Percentiles rank a stretch among this genome's conserved stretches.
Conservation (phyloP, 352 stramenopile genomes). For the Peronospora farinosa region DNA sequence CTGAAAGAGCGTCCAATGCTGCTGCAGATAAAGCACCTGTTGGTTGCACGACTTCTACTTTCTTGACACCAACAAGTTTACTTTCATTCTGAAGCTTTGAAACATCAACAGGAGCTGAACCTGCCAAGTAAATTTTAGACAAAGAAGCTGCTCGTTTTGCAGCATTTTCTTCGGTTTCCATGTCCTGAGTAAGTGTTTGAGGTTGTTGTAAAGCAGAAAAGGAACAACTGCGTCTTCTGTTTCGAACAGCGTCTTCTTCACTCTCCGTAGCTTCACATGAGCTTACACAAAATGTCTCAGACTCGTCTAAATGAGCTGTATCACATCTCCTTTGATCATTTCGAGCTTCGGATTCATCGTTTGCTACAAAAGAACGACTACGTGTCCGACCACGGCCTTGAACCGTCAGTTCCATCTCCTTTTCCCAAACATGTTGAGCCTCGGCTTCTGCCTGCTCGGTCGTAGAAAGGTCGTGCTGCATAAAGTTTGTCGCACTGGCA, state of each 20-base stretch:
- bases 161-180: constrained; percentile 26
- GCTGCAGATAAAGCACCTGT: constrained; percentile 69
- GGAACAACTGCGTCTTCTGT: constrained; percentile 51
- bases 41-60: constrained; percentile 64
- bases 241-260: constrained; percentile 5
- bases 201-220: constrained; percentile 45
- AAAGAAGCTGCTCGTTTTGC: constrained; percentile 64
- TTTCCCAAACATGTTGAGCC: constrained; percentile 58
- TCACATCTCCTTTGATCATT: constrained; percentile 1
- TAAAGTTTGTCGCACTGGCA: constrained; percentile 2
- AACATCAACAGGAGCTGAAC: constrained; percentile 74
- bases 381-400: constrained; percentile 64
- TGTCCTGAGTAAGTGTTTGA: not conserved
- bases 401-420: constrained; percentile 77
- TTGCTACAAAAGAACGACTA: constrained; percentile 74
- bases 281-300: constrained; percentile 19
- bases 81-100: constrained; percentile 72
- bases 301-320: constrained; percentile 4
- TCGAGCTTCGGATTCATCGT: constrained; percentile 24
- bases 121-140: constrained; percentile 81
- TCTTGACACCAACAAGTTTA: constrained; percentile 71
- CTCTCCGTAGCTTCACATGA: constrained; percentile 10
- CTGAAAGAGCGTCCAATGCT: constrained; percentile 70
- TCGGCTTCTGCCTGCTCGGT: constrained; percentile 43
- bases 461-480: constrained; percentile 1